Conservation (phyloP, 2,329 filamentous ascomycete species). For the Alternaria triticina region DNA sequence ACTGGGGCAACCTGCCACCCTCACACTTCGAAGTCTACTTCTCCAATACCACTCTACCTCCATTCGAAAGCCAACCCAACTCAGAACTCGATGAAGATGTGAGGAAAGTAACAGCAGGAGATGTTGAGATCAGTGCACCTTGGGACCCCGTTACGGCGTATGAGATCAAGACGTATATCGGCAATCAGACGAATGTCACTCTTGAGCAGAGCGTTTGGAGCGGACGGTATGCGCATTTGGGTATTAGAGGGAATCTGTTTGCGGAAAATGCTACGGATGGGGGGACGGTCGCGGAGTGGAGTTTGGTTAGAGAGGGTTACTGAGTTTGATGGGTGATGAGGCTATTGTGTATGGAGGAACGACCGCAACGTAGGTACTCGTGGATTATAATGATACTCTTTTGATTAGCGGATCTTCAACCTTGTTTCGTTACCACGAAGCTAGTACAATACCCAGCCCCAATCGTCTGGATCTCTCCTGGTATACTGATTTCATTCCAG, state of each 20-base stretch:
- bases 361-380: not conserved
- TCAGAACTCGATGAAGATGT: conserved; percentile 9
- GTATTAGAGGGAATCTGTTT: conserved; percentile 56
- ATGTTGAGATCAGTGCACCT: conserved; percentile 51
- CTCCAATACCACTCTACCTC: conserved; percentile 54
- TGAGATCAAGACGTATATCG: conserved; percentile 49
- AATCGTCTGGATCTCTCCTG: conserved; percentile 27
- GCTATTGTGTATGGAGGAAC: accelerated
- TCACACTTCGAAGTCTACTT: conserved; percentile 61
- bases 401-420: not conserved
- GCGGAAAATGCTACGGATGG: conserved; percentile 47
- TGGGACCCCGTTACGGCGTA: conserved; percentile 46
- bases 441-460: conserved; percentile 39
- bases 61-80: conserved; percentile 15
- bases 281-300: conserved; percentile 62
- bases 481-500: conserved; percentile 37
- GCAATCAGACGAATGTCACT: conserved; percentile 56
- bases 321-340: not conserved
- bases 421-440: conserved; percentile 28
- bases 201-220: conserved; percentile 50
- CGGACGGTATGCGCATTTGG: conserved; percentile 55
- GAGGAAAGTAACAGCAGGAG: conserved; percentile 18
- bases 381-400: not conserved
- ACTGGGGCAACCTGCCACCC: conserved; percentile 66
- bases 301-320: conserved; percentile 35